Evolutionary conservation across 768 basidiomycete genomes (phyloP).

Genomic region (Chiua virens): DNA sequence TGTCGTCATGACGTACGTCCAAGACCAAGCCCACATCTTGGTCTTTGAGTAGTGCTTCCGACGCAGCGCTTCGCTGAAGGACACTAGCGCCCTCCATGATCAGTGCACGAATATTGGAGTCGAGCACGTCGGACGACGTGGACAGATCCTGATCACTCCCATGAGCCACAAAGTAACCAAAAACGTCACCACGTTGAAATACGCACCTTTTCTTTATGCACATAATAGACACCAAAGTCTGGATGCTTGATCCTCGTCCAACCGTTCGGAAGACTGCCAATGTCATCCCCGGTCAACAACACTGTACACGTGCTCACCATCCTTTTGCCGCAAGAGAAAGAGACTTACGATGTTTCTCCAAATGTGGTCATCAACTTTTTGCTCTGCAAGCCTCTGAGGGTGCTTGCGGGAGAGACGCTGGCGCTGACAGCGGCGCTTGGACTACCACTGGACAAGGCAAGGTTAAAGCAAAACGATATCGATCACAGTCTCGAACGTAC

Average conservation of each 20-base stretch:
- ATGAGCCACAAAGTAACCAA: background rate
- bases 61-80: constrained; percentile 4
- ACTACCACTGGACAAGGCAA: background rate
- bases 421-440: too few relatives aligned
- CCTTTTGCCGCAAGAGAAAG: background rate
- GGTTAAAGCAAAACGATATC: too few relatives aligned
- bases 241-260: constrained; percentile 33
- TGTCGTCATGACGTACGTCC: constrained; percentile 1
- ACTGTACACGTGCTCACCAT: too few relatives aligned
- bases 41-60: constrained; percentile 6
- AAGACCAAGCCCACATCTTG: constrained; percentile 20
- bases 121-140: constrained; percentile 11
- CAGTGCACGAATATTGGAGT: background rate
- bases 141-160: constrained; percentile 6
- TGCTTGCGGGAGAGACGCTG: constrained; percentile 9
- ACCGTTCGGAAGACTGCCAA: constrained; percentile 14
- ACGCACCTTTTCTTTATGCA: constrained; percentile 31
- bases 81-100: constrained; percentile 12
- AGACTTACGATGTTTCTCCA: constrained; percentile 10
- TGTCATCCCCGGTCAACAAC: background rate
- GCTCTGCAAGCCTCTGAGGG: constrained; percentile 16
- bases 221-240: constrained; percentile 34
- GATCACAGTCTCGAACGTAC: background rate
- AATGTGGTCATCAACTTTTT: background rate
- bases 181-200: background rate